Evolutionary conservation across 2,329 filamentous ascomycete species (phyloP).

Genomic region (Penicillium sp.): DNA sequence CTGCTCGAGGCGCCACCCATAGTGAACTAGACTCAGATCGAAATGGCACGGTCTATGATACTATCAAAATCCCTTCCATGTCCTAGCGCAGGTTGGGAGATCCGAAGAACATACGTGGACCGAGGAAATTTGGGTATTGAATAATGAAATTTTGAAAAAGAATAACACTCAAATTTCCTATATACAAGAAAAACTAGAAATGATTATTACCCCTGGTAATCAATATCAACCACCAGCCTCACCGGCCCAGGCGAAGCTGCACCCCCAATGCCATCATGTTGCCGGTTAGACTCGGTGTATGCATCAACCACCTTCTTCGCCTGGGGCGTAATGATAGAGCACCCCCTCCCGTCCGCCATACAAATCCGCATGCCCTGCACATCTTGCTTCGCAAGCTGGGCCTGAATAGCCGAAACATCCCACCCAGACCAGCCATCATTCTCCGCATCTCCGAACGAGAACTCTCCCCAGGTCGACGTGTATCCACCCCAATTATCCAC

Average conservation of each 20-base stretch:
- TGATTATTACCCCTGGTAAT: conserved; percentile 30
- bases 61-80: conserved; percentile 44
- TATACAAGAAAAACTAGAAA: conserved; percentile 4
- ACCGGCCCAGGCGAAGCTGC: conserved; percentile 37
- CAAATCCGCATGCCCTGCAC: conserved; percentile 45
- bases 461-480: conserved; percentile 46
- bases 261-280: conserved; percentile 42
- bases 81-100: neutral
- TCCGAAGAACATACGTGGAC: neutral
- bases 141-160: neutral
- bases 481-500: conserved; percentile 39
- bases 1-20: neutral
- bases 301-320: conserved; percentile 32
- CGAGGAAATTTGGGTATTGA: conserved; percentile 4
- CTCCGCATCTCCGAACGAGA: conserved; percentile 39
- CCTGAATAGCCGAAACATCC: conserved; percentile 48
- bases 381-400: conserved; percentile 33
- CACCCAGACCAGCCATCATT: conserved; percentile 45
- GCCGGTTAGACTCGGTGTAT: conserved; percentile 32
- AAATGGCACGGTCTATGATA: conserved; percentile 6
- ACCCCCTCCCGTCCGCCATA: conserved; percentile 29
- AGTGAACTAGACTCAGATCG: neutral
- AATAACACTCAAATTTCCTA: neutral
- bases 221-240: conserved; percentile 32
- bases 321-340: conserved; percentile 34